A percentile compares a stretch with the other conserved stretches of the same genome.
These are phyloP conservation scores for Monosporascus sp. DNA, from an alignment of 2,329 filamentous ascomycete genomes.

Conservation along the genomic window DNA sequence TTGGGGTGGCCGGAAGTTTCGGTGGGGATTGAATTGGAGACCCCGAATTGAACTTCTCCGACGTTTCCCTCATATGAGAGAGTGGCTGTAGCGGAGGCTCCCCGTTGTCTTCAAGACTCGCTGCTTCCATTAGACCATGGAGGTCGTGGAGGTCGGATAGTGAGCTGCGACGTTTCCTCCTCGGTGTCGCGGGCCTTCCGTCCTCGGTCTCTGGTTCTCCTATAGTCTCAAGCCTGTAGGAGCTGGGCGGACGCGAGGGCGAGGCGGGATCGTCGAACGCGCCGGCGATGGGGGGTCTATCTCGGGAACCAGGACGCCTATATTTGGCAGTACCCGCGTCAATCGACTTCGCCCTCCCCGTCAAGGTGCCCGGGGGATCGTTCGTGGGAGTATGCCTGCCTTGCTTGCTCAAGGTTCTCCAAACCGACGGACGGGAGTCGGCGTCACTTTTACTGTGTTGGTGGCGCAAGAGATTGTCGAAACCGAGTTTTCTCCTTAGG, in stretches of 20 bases:
- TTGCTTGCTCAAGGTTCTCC: conserved; percentile 85
- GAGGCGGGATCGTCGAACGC: conserved; percentile 50
- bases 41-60: conserved; percentile 52
- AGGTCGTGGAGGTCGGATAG: conserved; percentile 78
- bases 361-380: conserved; percentile 48
- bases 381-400: conserved; percentile 49
- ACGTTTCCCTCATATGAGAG: conserved; percentile 47
- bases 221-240: conserved; percentile 54
- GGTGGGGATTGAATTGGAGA: conserved; percentile 40
- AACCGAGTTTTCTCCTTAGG: conserved; percentile 75
- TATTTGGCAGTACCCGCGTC: conserved; percentile 54
- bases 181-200: conserved; percentile 36
- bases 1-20: conserved; percentile 49
- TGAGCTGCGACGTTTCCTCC: conserved; percentile 84
- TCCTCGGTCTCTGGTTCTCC: conserved; percentile 49
- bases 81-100: conserved; percentile 39
- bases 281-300: conserved; percentile 55
- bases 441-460: conserved; percentile 71
- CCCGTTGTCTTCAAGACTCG: conserved; percentile 43
- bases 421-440: conserved; percentile 70
- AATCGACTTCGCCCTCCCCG: conserved; percentile 60
- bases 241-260: conserved; percentile 48
- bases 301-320: conserved; percentile 50
- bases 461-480: conserved; percentile 69
- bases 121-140: conserved; percentile 59